Conservation (phyloP, 495 filamentous ascomycete species). For the Staphylotrichum longicolle region DNA sequence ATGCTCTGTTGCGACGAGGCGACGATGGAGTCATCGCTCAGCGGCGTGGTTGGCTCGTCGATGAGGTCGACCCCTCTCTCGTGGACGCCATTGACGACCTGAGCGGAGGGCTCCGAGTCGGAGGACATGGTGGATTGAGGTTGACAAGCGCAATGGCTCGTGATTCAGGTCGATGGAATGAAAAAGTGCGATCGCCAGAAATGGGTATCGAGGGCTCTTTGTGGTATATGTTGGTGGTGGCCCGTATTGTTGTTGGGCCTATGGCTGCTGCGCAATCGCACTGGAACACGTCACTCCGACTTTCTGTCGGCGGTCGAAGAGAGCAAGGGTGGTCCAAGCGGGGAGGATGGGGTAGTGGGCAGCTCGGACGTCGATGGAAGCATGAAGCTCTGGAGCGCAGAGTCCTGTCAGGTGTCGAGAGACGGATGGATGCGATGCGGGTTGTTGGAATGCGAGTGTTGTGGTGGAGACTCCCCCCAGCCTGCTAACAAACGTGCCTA, state of each 20-base stretch:
- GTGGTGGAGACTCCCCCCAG: slow-evolving; percentile 4
- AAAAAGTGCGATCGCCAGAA: neutral
- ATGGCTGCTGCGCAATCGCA: slow-evolving; percentile 15
- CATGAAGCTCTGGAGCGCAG: slow-evolving; percentile 17
- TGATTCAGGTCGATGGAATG: too few species aligned
- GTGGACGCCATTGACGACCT: slow-evolving; percentile 29
- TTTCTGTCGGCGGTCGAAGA: slow-evolving; percentile 2
- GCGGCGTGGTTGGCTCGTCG: slow-evolving; percentile 43
- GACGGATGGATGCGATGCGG: slow-evolving; percentile 3
- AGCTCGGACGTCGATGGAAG: neutral
- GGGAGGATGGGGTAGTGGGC: neutral
- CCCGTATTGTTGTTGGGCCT: slow-evolving; percentile 6
- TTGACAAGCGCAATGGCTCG: neutral
- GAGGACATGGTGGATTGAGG: slow-evolving; percentile 21
- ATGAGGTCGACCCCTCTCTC: slow-evolving; percentile 27
- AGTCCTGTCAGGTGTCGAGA: neutral
- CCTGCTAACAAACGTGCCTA: slow-evolving; percentile 13
- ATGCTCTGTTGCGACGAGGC: slow-evolving; percentile 44
- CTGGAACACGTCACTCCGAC: slow-evolving; percentile 21
- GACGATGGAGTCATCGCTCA: slow-evolving; percentile 32
- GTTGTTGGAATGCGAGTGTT: slow-evolving; percentile 8
- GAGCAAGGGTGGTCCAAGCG: neutral
- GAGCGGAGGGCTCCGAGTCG: slow-evolving; percentile 28
- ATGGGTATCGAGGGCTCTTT: neutral
- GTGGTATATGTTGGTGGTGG: neutral